Conservation (phyloP, 495 filamentous ascomycete species). For the Podospora tetraspora region DNA sequence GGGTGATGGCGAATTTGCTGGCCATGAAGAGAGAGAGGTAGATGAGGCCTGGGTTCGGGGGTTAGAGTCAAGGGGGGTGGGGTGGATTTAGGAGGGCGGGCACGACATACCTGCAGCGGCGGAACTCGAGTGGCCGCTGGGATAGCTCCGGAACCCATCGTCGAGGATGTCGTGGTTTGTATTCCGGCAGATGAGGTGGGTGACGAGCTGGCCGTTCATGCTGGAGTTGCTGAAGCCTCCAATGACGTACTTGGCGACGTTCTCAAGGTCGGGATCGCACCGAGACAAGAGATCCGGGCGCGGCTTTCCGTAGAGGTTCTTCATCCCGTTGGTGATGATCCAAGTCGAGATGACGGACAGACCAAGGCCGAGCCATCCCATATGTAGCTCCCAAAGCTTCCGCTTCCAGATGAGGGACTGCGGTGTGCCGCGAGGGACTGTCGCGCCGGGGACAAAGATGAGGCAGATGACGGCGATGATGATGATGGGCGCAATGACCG, state of each 20-base stretch:
- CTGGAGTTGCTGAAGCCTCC: conserved; percentile 33
- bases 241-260: conserved; percentile 38
- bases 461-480: conserved; percentile 70
- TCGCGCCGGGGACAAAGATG: conserved; percentile 58
- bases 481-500: conserved; percentile 52
- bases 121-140: conserved; percentile 59
- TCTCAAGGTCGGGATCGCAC: conserved; percentile 54
- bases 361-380: conserved; percentile 67
- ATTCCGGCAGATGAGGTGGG: conserved; percentile 63
- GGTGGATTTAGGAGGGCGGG: neutral
- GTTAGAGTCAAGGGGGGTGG: neutral
- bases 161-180: conserved; percentile 60
- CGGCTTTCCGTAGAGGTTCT: conserved; percentile 83
- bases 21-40: conserved; percentile 70
- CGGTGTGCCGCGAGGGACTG: conserved; percentile 60
- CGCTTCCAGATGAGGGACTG: conserved; percentile 61
- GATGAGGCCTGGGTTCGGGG: conserved; percentile 50
- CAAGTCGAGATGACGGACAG: conserved; percentile 63
- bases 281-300: conserved; percentile 73
- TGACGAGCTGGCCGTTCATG: conserved; percentile 51
- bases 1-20: conserved; percentile 54
- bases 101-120: conserved; percentile 57
- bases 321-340: conserved; percentile 75
- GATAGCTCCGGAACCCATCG: conserved; percentile 84
- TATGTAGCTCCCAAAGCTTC: conserved; percentile 80